Percentiles rank a stretch among this genome's conserved stretches.
These are phyloP conservation scores for Malus hybrid DNA, from an alignment of 331 rosid species.

Conservation along the genomic window DNA sequence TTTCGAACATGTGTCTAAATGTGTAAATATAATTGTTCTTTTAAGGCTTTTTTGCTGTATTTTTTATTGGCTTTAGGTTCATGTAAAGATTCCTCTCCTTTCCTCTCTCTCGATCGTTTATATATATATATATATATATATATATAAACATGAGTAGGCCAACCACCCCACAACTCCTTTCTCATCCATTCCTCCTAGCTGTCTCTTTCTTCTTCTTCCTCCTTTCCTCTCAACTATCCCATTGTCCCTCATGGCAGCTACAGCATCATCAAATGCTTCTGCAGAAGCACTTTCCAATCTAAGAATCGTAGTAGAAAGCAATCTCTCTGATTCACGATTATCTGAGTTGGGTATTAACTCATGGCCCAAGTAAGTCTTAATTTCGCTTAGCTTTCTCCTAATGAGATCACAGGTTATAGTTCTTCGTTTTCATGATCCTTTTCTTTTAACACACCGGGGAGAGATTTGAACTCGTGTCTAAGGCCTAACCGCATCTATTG, in stretches of 20 bases:
- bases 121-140: neutral
- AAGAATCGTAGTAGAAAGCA: slow-evolving; percentile 19
- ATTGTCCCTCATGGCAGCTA: slow-evolving; percentile 18
- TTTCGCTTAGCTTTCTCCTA: too few species aligned
- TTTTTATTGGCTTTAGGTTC: neutral
- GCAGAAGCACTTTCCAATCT: slow-evolving; percentile 3
- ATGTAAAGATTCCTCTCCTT: slow-evolving; percentile 14
- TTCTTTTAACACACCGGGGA: too few species aligned
- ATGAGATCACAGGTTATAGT: too few species aligned
- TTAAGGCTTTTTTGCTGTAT: neutral
- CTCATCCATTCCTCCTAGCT: neutral
- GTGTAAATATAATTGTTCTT: neutral
- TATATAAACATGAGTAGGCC: slow-evolving; percentile 13
- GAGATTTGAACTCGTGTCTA: too few species aligned
- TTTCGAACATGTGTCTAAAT: neutral
- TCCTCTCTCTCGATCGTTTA: neutral
- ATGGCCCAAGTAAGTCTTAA: slow-evolving; percentile 27
- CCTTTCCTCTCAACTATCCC: neutral
- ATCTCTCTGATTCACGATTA: neutral
- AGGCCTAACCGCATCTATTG: too few species aligned
- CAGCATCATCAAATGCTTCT: slow-evolving; percentile 21
- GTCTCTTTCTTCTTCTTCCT: slow-evolving; percentile 3
- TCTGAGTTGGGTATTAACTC: slow-evolving; percentile 20
- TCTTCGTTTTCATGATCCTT: too few species aligned
- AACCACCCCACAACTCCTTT: slow-evolving; percentile 14